A percentile compares a stretch with the other conserved stretches of the same genome.
Conservation (phyloP, 2,329 filamentous ascomycete genomes). For the Cladosporium velox region DNA sequence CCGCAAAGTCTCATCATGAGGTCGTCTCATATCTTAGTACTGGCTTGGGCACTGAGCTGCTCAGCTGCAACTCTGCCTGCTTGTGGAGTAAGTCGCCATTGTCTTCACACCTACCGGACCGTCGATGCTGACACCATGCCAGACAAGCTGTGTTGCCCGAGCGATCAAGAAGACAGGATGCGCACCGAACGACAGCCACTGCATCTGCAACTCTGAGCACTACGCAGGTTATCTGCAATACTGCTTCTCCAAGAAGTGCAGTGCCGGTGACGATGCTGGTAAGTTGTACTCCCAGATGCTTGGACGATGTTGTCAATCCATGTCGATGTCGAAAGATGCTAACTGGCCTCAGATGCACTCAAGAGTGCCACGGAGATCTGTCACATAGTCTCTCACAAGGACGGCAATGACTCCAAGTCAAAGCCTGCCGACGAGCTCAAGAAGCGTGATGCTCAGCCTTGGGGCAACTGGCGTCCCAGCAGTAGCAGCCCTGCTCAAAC, state of each 20-base stretch:
- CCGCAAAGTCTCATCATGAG: background rate
- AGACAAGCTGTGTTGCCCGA: background rate
- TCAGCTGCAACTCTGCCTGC: conserved; percentile 5
- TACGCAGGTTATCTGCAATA: background rate
- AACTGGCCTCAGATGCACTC: background rate
- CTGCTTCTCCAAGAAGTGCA: conserved; percentile 8
- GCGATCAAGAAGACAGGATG: conserved; percentile 6
- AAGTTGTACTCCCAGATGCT: background rate
- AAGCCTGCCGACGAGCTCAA: background rate
- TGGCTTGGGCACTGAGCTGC: background rate
- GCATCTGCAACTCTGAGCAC: background rate
- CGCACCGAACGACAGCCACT: background rate
- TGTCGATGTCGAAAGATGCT: background rate
- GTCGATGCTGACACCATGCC: background rate
- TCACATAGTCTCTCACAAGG: background rate
- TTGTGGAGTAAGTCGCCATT: background rate
- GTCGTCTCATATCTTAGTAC: background rate
- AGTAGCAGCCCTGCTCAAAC: background rate
- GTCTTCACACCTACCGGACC: no score
- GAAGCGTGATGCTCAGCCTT: background rate
- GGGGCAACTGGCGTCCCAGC: background rate
- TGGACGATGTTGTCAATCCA: background rate
- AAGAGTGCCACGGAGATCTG: background rate
- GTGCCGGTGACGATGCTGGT: background rate
- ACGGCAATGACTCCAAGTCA: background rate